These are phyloP conservation scores for Phlyctochytrium bullatum DNA, from an alignment of 192 early-diverging fungal genomes.

Conservation along the genomic window DNA sequence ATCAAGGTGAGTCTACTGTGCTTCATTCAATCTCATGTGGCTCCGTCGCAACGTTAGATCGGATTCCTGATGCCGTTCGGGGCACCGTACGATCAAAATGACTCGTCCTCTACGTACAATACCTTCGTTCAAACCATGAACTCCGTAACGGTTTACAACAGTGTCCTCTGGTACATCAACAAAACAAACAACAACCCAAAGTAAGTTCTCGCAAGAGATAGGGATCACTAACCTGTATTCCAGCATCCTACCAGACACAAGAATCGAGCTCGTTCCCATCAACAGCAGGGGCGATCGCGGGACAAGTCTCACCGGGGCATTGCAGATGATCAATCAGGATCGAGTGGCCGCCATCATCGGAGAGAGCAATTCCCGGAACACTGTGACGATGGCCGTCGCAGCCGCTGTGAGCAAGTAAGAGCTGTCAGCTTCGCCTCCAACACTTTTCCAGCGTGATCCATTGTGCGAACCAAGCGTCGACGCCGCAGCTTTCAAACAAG, in stretches of 20 bases:
- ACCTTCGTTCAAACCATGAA: background rate
- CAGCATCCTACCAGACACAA: slow-evolving; percentile 5
- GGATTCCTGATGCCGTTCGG: background rate
- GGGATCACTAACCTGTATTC: too few species aligned
- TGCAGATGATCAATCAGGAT: background rate
- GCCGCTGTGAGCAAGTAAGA: slow-evolving; percentile 1
- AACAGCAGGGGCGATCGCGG: background rate
- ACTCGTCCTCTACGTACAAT: background rate
- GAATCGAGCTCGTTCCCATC: background rate
- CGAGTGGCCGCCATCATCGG: background rate
- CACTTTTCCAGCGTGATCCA: background rate
- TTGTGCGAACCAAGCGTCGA: background rate
- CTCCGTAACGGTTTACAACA: background rate
- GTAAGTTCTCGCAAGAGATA: too few species aligned
- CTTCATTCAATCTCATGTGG: too few species aligned
- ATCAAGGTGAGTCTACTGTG: background rate
- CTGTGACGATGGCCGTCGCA: background rate
- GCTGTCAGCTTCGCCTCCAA: too few species aligned
- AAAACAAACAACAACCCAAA: background rate
- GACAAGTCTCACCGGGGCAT: background rate
- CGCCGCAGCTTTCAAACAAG: slow-evolving; percentile 3
- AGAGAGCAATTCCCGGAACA: background rate
- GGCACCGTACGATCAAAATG: background rate
- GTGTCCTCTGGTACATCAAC: background rate
- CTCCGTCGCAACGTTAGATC: too few species aligned